Percentiles rank a stretch among this genome's conserved stretches.
Evolutionary conservation across 805 yeast species (phyloP).

Genomic region (Metschnikowia peoriensis): DNA sequence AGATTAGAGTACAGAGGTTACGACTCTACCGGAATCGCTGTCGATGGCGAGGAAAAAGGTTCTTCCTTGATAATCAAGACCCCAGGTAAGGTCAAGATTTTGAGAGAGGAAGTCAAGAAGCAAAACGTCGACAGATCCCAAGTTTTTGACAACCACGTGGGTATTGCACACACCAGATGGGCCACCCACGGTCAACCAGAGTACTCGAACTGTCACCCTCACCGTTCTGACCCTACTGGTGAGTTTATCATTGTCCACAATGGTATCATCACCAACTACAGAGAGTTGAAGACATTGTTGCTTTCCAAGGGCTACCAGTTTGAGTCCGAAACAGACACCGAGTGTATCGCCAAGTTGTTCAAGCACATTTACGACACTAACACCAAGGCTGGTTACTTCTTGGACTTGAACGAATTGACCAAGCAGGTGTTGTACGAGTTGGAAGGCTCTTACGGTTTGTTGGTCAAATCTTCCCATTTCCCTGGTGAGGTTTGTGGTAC

Average conservation of each 20-base stretch:
- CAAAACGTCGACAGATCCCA: conserved; percentile 55
- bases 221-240: conserved; percentile 75
- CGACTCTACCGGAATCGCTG: conserved; percentile 95
- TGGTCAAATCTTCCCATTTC: conserved; percentile 86
- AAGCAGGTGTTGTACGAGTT: conserved; percentile 89
- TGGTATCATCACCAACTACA: conserved; percentile 95
- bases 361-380: conserved; percentile 85
- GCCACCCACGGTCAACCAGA: conserved; percentile 98
- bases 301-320: conserved; percentile 75
- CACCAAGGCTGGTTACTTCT: conserved; percentile 65
- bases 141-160: conserved; percentile 80
- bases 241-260: conserved; percentile 95
- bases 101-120: conserved; percentile 60
- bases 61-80: conserved; percentile 75
- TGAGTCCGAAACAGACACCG: conserved; percentile 95
- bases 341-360: conserved; percentile 93
- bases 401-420: conserved; percentile 89
- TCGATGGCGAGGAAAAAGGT: conserved; percentile 80
- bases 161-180: conserved; percentile 99
- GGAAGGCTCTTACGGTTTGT: conserved; percentile 96
- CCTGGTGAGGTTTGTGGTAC: conserved; percentile 97
- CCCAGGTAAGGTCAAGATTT: conserved; percentile 86
- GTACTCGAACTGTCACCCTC: conserved; percentile 90
- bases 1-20: conserved; percentile 97
- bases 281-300: conserved; percentile 84